Base-by-base conservation (phyloP, 768 basidiomycete genomes). In the Hypholoma fasciculare region DNA sequence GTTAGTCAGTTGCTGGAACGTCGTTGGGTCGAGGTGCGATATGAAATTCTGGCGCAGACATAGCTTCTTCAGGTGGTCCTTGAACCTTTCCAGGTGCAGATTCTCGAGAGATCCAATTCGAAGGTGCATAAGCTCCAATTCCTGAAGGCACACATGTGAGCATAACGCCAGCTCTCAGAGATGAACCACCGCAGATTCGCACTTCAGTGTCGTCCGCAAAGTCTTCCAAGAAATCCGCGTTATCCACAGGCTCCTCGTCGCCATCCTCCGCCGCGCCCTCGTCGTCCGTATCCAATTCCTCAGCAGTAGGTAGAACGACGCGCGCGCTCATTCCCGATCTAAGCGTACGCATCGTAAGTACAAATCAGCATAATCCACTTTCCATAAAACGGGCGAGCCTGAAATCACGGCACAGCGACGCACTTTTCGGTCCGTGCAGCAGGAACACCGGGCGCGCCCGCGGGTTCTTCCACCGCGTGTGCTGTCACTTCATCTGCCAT, bases 11-110 rank as follows among this genome's bases (percentile, higher is more conserved):
- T 80, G 74, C 30, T 77, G 76, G 65, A 96, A 93, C 9, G 87
- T 84, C 14, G 83, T 82, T 4, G 90, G 84, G 61, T 95, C 86
- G 46, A 97, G 79, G 26, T 75, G 73, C 1, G 87, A 79, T 61
- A 98, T 83, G 56, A 82, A 82, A 71, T 97, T 98, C 74, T 96
- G 94, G 38, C 95, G 82, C 20, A 98, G 79, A 74, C 92, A 95
- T 9, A 97, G 76, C 49, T 78, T 84, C 72, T 82, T 88, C 56
- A 97, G 75, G 63, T 86, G 76, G 1, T 62, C 71, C 5, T 83
- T 85, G 69, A 96, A 97, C 13, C 95, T 82, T 2, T 82, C 76
- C 12, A 96, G 79, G 26, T 83, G 82, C n/a, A 96, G 78, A 16
- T 78, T 80, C 12, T 76, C 76, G 1, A 94, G 79, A 14, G 89